Conservation (phyloP, 108 stramenopile genomes). For the Epithemia pelagica region DNA sequence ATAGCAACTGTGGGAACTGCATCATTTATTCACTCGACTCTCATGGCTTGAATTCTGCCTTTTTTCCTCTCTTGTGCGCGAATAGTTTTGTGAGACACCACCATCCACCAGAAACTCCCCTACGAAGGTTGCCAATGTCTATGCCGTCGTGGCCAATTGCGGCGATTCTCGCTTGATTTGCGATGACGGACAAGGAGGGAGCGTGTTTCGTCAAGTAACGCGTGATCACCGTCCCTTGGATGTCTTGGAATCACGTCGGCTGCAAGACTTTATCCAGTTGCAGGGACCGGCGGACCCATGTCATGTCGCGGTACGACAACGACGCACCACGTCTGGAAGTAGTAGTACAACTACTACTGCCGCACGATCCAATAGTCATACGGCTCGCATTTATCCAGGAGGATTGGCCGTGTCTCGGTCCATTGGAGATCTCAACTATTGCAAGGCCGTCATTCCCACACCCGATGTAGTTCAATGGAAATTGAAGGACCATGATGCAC, state of each 20-base stretch:
- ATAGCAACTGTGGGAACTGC: too few species aligned
- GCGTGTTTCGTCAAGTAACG: conserved; percentile 6
- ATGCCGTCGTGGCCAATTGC: conserved; percentile 14
- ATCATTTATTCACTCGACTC: too few species aligned
- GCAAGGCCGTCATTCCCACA: conserved; percentile 6
- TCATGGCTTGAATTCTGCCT: too few species aligned
- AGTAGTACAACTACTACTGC: background rate
- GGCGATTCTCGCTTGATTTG: conserved; percentile 19
- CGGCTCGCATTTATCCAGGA: conserved; percentile 15
- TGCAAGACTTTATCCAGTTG: background rate
- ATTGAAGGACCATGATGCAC: background rate
- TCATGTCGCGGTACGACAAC: too few species aligned
- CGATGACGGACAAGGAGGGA: conserved; percentile 11
- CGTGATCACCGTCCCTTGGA: conserved; percentile 11
- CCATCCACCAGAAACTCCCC: too few species aligned
- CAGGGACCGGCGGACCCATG: too few species aligned
- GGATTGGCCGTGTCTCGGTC: conserved; percentile 22
- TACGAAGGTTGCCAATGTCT: too few species aligned
- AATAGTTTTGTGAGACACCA: too few species aligned
- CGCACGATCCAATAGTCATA: background rate
- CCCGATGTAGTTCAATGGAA: conserved; percentile 1
- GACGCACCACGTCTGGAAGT: background rate
- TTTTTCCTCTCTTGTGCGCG: too few species aligned
- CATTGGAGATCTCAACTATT: conserved; percentile 11
- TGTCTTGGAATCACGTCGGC: conserved; percentile 1